Evolutionary conservation across 306 rosid genomes (phyloP), one percentile per base, ranked within the genome.

Genomic region (Cicer cuneatum): DNA sequence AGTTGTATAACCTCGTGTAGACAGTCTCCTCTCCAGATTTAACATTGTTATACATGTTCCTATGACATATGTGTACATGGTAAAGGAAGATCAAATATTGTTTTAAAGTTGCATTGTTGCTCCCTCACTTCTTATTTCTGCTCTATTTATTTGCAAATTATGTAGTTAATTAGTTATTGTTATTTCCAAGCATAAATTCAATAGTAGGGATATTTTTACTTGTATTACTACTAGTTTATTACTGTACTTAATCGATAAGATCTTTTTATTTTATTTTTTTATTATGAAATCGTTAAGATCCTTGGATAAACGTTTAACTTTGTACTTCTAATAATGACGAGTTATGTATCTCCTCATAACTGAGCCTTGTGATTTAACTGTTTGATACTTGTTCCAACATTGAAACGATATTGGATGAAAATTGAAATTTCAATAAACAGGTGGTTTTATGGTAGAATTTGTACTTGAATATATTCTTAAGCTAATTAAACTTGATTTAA

Each of bases 11-110:
- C 69, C 35, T 83, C 66, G 85, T 82, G 85, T 82, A 80, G 72
- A 74, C 71, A 48, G 58, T 61, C 48, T 41, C 69, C 59, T 29
- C 35, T 29, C 35, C 35, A 29, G 70, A 74, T 73, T 60, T 40
- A 69, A 83, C 35, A 41, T 16, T 80, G 76, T 84, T 63, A 82
- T 78, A 78, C 80, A 51, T 76, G 84, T 78, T 82, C 71, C 33
- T 51, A 54, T 77, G 67, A 69, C 70, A 73, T 7, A 24, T 37
- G 15, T 66, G 61, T 78, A 63, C 66, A 78, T 69, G 69, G 72
- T 83, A 69, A 73, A 76, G 58, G 65, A 29, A 40, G 12, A 24
- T 64, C 66, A 24, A 46, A 73, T 15, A 78, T 81, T 46, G 38
- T 69, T 58, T 56, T 18, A 41, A 41, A 63, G 51, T 65, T 39